Evolutionary conservation across 768 basidiomycete genomes (phyloP).

Genomic region (Trichaptum fuscoviolaceum): DNA sequence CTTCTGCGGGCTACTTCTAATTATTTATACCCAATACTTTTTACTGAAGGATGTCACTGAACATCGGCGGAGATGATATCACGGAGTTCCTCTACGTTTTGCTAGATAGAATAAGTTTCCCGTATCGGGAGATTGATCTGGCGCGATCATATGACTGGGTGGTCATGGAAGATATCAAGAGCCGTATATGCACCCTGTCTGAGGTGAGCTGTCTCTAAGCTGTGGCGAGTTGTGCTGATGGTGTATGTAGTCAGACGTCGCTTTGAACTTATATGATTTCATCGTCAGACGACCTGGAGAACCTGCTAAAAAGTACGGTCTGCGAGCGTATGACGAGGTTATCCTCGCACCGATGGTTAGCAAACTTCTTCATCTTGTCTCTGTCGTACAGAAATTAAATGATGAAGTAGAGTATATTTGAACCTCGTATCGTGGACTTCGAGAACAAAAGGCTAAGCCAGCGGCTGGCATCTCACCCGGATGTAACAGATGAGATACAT

Average conservation of each 20-base stretch:
- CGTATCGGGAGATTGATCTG: conserved; percentile 81
- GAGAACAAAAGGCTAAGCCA: conserved; percentile 60
- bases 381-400: background rate
- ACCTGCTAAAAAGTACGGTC: conserved; percentile 78
- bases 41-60: conserved; percentile 61
- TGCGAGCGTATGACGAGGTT: conserved; percentile 92
- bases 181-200: conserved; percentile 73
- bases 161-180: conserved; percentile 89
- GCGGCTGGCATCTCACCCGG: conserved; percentile 42
- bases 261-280: conserved; percentile 87
- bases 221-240: background rate
- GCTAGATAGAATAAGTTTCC: conserved; percentile 76
- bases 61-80: conserved; percentile 92
- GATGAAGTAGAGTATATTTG: conserved; percentile 72
- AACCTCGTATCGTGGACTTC: conserved; percentile 90
- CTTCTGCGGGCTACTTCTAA: background rate
- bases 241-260: conserved; percentile 69
- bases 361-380: conserved; percentile 4
- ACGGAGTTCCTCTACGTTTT: conserved; percentile 83
- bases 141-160: conserved; percentile 79
- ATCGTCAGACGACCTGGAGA: conserved; percentile 72
- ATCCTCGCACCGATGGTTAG: conserved; percentile 91
- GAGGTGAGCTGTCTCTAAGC: conserved; percentile 54
- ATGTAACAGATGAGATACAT: conserved; percentile 70
- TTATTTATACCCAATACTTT: conserved; percentile 7